Percentiles rank a stretch among this genome's conserved stretches.
Evolutionary conservation across 2,329 filamentous ascomycete genomes (phyloP).

Genomic region (Westerdykella ornata): DNA sequence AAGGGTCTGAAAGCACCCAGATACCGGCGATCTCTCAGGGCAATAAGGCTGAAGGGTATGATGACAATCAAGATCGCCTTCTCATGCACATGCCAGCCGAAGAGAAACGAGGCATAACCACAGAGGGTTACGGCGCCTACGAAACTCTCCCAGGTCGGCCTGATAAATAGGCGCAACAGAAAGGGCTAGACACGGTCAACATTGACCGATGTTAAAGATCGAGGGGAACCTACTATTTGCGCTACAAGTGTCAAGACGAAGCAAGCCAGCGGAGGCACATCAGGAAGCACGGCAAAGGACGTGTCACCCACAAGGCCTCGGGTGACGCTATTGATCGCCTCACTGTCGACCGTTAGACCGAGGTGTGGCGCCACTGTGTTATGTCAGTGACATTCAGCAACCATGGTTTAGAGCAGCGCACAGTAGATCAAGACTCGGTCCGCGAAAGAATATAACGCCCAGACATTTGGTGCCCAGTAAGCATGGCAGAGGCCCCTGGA

Average conservation of each 20-base stretch:
- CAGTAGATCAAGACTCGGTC: constrained; percentile 77
- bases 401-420: constrained; percentile 42
- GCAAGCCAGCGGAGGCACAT: constrained; percentile 72
- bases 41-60: constrained; percentile 88
- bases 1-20: constrained; percentile 87
- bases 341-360: constrained; percentile 63
- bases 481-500: constrained; percentile 90
- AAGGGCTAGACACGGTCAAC: constrained; percentile 33
- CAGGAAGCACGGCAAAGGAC: constrained; percentile 84
- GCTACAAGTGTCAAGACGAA: constrained; percentile 78
- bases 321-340: constrained; percentile 81
- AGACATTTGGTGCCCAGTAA: constrained; percentile 96
- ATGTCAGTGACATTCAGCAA: constrained; percentile 26
- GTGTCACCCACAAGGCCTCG: constrained; percentile 90
- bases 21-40: constrained; percentile 81
- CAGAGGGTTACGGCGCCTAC: constrained; percentile 85
- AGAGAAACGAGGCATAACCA: constrained; percentile 92
- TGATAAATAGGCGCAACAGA: constrained; percentile 72
- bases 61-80: constrained; percentile 93
- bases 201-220: neutral
- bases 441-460: constrained; percentile 91
- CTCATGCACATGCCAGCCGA: constrained; percentile 98
- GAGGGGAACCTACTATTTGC: constrained; percentile 52
- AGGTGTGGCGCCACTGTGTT: constrained; percentile 69
- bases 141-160: constrained; percentile 82